Evolutionary conservation across 2,329 filamentous ascomycete genomes (phyloP), one percentile per base, ranked within the genome.

Genomic region (Diaporthe batatas): DNA sequence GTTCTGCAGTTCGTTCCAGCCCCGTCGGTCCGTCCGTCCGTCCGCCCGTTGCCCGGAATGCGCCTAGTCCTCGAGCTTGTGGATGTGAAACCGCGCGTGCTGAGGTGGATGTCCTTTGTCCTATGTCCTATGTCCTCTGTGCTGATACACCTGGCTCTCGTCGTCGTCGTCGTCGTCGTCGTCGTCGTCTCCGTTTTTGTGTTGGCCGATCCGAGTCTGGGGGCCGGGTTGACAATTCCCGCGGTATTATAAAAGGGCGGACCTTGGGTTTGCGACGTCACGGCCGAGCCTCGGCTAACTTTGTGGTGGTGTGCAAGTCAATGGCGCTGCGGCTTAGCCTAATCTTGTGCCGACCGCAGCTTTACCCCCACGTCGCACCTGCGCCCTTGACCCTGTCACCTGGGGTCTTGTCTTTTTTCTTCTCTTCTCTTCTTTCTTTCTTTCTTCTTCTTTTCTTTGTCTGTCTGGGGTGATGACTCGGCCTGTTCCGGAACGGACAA

Each of bases 251-350:
- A 29, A 70, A 32, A 59, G 55, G 55, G 55, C 51, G 62, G 47
- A 53, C 62, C 62, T 53, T 49, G 54, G 39, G 42, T 55, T 39
- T 49, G 70, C 70, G 70, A 72, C 62, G 70, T 68, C 70, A 72
- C 59, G 36, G 29, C 32, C 65, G 70, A 59, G 70, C 70, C 70
- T 72, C 70, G 70, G 70, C 62, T 72, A 72, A 68, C 55, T 47
- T 58, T 68, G 12, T 68, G 49, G 62, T 67, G 62, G 62, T 67
- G 62, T 67, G 47, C 14, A 36, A 12, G 7, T 10, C 44, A 11
- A 49, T 62, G 42, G n/a, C 18, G n/a, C n/a, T n/a, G n/a, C n/a
- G 39, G 39, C 55, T 18, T 47, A 47, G 58, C 39, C 39, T 47
- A 49, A 23, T 51, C 32, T n/a, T 47, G 23, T 10, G 18, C 57